These are phyloP conservation scores for Rhizoclosmatium sp. DNA, from an alignment of 192 early-diverging fungal species.

Conservation along the genomic window DNA sequence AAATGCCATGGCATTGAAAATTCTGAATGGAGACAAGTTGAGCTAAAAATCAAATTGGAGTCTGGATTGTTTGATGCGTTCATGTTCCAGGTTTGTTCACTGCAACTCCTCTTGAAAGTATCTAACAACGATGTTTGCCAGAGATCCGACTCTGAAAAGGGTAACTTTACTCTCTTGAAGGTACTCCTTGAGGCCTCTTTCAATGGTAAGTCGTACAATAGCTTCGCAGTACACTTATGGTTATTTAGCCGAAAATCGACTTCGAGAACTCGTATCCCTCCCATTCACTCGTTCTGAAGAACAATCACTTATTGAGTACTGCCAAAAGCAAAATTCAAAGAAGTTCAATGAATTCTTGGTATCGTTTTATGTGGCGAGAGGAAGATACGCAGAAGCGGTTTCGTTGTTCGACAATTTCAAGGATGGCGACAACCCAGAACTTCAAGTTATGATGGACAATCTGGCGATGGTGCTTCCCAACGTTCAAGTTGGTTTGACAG, in stretches of 20 bases:
- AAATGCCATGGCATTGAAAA: background rate
- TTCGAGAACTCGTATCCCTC: background rate
- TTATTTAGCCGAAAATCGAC: background rate
- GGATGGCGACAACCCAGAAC: background rate
- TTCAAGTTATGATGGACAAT: background rate
- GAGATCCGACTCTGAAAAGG: background rate
- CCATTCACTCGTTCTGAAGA: conserved; percentile 6
- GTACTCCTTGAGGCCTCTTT: background rate
- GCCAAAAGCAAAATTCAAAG: background rate
- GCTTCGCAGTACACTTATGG: background rate
- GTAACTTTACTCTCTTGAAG: background rate
- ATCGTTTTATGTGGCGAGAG: background rate
- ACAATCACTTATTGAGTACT: background rate
- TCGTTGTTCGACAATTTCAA: background rate
- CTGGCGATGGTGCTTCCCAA: background rate
- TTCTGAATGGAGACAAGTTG: background rate
- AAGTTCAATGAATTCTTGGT: background rate
- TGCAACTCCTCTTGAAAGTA: background rate
- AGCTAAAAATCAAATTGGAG: conserved; percentile 10
- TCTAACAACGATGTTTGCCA: background rate
- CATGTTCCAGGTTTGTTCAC: conserved; percentile 4
- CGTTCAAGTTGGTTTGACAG: background rate
- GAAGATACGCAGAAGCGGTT: conserved; percentile 19
- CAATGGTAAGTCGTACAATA: background rate
- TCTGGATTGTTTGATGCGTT: background rate